These are phyloP conservation scores for Gaultheria prostrata DNA, from an alignment of 148 eudicot genomes.

Conservation along the genomic window DNA sequence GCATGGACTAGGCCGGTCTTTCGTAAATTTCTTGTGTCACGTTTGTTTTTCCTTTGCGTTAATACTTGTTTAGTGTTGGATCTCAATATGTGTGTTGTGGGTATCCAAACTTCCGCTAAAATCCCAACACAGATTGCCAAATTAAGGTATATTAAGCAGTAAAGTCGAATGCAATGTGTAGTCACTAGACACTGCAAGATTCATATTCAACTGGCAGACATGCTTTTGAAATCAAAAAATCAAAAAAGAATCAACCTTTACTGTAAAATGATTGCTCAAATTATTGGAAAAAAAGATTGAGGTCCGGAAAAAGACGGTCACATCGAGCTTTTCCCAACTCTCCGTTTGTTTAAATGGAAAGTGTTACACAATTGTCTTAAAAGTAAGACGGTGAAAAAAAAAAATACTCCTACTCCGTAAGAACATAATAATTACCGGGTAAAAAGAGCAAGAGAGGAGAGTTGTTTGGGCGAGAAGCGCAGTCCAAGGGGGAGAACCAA, in stretches of 20 bases:
- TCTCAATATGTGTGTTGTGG: too few relatives aligned
- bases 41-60: too few relatives aligned
- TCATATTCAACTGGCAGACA: neutral
- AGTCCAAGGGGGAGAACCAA: constrained; percentile 56
- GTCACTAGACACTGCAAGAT: neutral
- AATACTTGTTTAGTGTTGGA: too few relatives aligned
- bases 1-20: too few relatives aligned
- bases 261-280: constrained; percentile 1
- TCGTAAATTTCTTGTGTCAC: too few relatives aligned
- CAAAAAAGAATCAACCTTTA: neutral
- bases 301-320: neutral
- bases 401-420: neutral
- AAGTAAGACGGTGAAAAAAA: neutral
- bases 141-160: neutral
- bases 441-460: constrained; percentile 52
- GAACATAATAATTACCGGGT: constrained; percentile 35
- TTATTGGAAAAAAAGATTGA: neutral
- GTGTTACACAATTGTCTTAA: neutral
- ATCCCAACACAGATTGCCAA: neutral
- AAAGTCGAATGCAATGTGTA: neutral
- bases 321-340: neutral
- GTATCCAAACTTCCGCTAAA: too few relatives aligned
- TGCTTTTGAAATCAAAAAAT: neutral
- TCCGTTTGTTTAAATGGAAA: neutral
- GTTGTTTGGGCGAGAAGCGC: constrained; percentile 15